phyloP scores from a whole-genome alignment of 345 rosid species.

The Acer campestre region DNA sequence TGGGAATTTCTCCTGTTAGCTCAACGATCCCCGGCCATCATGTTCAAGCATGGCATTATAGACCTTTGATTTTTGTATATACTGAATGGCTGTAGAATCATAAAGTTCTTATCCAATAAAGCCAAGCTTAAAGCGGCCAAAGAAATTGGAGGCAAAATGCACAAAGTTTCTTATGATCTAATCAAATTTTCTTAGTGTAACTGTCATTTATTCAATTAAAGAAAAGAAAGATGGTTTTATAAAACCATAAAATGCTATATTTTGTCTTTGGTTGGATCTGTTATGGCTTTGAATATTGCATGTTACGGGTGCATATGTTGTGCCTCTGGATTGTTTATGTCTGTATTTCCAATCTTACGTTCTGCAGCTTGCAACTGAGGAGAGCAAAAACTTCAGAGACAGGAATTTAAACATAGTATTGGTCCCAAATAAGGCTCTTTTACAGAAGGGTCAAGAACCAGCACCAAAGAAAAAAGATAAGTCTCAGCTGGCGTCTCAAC shows the following conservation, averaged over 20 bases:
- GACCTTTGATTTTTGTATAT: background rate
- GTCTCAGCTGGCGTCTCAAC: conserved; percentile 56
- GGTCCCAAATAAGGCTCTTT: conserved; percentile 79
- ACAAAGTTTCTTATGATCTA: background rate
- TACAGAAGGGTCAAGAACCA: conserved; percentile 71
- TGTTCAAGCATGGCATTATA: background rate
- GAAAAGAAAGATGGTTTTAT: background rate
- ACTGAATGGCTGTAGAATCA: too few relatives aligned
- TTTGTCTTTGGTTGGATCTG: background rate
- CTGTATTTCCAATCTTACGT: background rate
- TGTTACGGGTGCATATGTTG: too few relatives aligned
- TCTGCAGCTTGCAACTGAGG: conserved; percentile 87
- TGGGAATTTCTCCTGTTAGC: background rate
- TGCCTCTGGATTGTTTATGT: background rate
- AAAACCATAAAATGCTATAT: background rate
- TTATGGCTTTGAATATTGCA: background rate
- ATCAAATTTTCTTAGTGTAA: background rate
- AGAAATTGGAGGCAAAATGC: background rate
- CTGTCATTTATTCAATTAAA: background rate
- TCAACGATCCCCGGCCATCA: background rate
- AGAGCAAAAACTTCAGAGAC: conserved; percentile 76
- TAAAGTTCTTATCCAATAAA: background rate
- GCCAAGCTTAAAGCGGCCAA: background rate
- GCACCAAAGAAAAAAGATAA: conserved; percentile 64
- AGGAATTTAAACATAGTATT: conserved; percentile 71